phyloP scores from a whole-genome alignment of 768 basidiomycete species.

The Hericium coralloides region DNA sequence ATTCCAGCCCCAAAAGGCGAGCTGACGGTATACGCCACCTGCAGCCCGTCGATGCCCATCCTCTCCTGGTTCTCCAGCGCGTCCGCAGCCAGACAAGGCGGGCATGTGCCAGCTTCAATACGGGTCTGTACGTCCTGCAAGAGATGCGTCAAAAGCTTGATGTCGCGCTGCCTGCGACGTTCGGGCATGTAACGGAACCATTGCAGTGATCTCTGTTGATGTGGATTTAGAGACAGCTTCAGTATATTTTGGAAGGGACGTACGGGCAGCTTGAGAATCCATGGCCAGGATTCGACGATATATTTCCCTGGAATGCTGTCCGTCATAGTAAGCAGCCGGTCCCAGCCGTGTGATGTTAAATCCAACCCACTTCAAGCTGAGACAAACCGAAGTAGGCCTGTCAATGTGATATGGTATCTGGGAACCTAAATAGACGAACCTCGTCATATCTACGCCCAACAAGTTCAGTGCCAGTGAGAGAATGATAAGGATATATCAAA shows the following conservation, averaged over 20 bases:
- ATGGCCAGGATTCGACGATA: conserved; percentile 39
- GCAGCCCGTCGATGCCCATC: conserved; percentile 32
- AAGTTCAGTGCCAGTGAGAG: not conserved
- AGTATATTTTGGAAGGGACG: conserved; percentile 1
- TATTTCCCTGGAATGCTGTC: conserved; percentile 39
- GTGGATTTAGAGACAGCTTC: not conserved
- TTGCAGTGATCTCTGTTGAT: conserved; percentile 24
- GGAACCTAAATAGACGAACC: too few relatives aligned
- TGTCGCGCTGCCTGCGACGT: conserved; percentile 27
- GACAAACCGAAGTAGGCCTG: too few relatives aligned
- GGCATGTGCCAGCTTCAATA: conserved; percentile 29
- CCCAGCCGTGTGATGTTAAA: too few relatives aligned
- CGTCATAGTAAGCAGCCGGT: not conserved
- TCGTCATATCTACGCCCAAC: too few relatives aligned
- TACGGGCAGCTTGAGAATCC: conserved; percentile 37
- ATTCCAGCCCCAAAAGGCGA: conserved; percentile 40
- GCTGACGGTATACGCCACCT: conserved; percentile 36
- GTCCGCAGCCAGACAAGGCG: conserved; percentile 32
- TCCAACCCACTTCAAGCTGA: too few relatives aligned
- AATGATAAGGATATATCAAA: not conserved
- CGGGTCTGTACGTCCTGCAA: conserved; percentile 34
- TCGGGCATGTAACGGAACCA: conserved; percentile 38
- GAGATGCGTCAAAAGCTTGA: conserved; percentile 29
- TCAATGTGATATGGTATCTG: too few relatives aligned
- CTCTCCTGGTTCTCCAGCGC: conserved; percentile 27